Evolutionary conservation across 495 filamentous ascomycete species (phyloP).

Genomic region (Penicillium macrosclerotiorum): DNA sequence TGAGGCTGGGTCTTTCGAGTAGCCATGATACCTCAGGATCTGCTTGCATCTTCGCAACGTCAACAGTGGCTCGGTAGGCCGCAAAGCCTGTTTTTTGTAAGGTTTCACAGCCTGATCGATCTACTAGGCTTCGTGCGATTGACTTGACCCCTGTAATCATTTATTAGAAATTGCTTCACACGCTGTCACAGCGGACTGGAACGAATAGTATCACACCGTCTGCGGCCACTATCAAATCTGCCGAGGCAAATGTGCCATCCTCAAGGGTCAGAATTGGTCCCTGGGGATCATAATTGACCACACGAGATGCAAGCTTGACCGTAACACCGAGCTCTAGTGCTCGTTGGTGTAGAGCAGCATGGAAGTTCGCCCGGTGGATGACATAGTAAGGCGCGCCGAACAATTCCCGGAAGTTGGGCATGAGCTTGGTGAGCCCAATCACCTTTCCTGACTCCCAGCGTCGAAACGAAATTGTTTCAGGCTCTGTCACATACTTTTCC

Average conservation of each 20-base stretch:
- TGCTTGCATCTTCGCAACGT: constrained; percentile 34
- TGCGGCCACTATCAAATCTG: constrained; percentile 44
- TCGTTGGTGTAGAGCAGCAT: constrained; percentile 26
- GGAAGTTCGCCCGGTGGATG: constrained; percentile 45
- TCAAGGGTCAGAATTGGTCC: constrained; percentile 18
- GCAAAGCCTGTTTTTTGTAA: constrained; percentile 30
- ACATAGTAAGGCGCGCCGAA: constrained; percentile 42
- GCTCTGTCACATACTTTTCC: constrained; percentile 27
- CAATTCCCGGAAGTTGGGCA: constrained; percentile 32
- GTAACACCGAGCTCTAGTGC: constrained; percentile 35
- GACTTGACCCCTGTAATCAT: constrained; percentile 40
- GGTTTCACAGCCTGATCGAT: constrained; percentile 16
- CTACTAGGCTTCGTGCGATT: constrained; percentile 26
- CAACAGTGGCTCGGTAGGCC: constrained; percentile 43
- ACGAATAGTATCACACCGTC: constrained; percentile 31
- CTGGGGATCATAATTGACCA: constrained; percentile 22
- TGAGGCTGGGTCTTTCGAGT: constrained; percentile 36
- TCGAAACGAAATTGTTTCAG: constrained; percentile 36
- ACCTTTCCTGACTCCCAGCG: constrained; percentile 41
- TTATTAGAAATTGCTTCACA: too few relatives aligned
- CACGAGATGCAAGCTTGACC: constrained; percentile 21
- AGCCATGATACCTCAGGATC: constrained; percentile 40
- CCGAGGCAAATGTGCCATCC: constrained; percentile 7
- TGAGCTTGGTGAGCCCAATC: constrained; percentile 36
- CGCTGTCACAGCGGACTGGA: too few relatives aligned